Conservation (phyloP, 345 rosid species). For the Brassica juncea region DNA sequence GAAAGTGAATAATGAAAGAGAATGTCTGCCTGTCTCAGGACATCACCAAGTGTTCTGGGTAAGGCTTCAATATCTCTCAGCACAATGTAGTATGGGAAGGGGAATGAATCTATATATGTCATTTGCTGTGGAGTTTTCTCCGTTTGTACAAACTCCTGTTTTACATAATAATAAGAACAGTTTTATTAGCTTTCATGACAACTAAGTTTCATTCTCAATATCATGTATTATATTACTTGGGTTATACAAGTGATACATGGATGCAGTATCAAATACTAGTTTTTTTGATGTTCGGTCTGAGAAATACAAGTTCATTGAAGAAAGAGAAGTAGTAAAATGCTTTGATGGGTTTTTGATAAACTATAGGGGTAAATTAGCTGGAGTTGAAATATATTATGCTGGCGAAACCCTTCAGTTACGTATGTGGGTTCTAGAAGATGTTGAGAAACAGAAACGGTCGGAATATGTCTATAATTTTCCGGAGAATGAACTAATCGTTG, state of each 20-base stretch:
- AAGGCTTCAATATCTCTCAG: constrained; percentile 80
- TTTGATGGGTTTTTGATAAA: not conserved
- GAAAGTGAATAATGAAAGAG: not conserved
- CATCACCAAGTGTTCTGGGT: constrained; percentile 81
- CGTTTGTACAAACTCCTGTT: constrained; percentile 57
- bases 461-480: not conserved
- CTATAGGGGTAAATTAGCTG: not conserved
- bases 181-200: not conserved
- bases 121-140: constrained; percentile 41
- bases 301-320: not conserved
- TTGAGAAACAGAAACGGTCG: not conserved
- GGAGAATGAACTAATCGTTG: not conserved
- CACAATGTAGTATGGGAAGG: constrained; percentile 84
- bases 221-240: not conserved
- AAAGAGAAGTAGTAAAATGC: not conserved
- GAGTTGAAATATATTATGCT: not conserved
- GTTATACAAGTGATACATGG: not conserved
- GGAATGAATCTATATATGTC: constrained; percentile 80
- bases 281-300: not conserved
- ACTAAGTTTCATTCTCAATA: not conserved
- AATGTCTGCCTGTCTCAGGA: constrained; percentile 78
- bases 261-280: not conserved
- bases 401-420: not conserved
- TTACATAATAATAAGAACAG: not conserved
- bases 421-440: not conserved